Percentiles rank a stretch among this genome's conserved stretches.
Evolutionary conservation across 805 yeast species (phyloP).

Genomic region (Pichia phayaonensis): DNA sequence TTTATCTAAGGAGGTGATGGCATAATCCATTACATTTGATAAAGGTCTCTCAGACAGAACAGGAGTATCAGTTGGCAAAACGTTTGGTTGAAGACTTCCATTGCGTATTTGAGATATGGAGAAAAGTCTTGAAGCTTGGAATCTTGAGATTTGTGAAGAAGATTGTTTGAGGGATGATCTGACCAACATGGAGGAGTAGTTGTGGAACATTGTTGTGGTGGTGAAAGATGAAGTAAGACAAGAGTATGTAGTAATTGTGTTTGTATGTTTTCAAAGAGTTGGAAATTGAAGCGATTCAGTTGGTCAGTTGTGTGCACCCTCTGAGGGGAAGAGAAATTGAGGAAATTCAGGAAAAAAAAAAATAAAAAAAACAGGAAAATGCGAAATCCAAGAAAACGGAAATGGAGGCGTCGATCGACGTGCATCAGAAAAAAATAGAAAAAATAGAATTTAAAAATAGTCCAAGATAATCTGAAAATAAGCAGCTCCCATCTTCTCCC

Average conservation of each 20-base stretch:
- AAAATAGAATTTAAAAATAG: too few species aligned
- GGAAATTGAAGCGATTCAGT: conserved; percentile 9
- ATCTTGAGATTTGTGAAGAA: not conserved
- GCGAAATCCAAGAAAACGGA: not conserved
- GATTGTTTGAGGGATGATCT: not conserved
- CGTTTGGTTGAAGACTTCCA: conserved; percentile 33
- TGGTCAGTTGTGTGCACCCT: not conserved
- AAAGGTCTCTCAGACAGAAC: conserved; percentile 59
- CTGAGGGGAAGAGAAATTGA: conserved; percentile 3
- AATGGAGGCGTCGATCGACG: too few species aligned
- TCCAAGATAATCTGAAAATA: too few species aligned
- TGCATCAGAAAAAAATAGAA: too few species aligned
- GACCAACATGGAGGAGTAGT: not conserved
- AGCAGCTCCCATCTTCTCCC: too few species aligned
- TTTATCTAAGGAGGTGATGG: conserved; percentile 72
- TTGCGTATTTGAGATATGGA: conserved; percentile 9
- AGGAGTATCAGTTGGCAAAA: conserved; percentile 60
- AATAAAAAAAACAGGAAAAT: not conserved
- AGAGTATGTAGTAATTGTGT: not conserved
- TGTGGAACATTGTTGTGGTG: conserved; percentile 2
- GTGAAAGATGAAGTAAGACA: not conserved
- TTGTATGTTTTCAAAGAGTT: not conserved
- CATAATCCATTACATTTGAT: conserved; percentile 63
- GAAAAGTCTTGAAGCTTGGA: conserved; percentile 3
- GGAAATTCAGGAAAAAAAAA: not conserved